phyloP scores from a whole-genome alignment of 805 yeast genomes.

The Candida maesae region DNA sequence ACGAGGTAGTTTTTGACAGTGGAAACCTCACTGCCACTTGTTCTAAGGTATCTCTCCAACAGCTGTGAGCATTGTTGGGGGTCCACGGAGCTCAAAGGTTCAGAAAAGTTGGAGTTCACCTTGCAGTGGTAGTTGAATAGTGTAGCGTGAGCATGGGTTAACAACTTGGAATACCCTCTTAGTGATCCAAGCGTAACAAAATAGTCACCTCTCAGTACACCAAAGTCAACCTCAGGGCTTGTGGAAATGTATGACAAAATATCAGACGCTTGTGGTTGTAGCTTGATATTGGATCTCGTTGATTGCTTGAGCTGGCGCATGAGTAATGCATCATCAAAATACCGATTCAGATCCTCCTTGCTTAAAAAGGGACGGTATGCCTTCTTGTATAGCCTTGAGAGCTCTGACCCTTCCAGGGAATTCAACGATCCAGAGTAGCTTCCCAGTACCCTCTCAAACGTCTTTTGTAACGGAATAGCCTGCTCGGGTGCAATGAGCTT shows the following conservation, averaged over 20 bases:
- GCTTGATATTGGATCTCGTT: constrained; percentile 6
- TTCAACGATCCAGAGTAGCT: not conserved
- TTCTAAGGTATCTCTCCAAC: constrained; percentile 14
- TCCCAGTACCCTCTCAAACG: constrained; percentile 12
- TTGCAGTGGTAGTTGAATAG: constrained; percentile 15
- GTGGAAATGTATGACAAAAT: constrained; percentile 7
- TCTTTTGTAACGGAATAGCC: constrained; percentile 11
- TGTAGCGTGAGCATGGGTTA: constrained; percentile 9
- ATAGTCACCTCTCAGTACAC: constrained; percentile 21
- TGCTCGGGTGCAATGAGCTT: constrained; percentile 11
- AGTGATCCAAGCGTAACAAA: constrained; percentile 18
- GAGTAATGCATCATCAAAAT: constrained; percentile 10
- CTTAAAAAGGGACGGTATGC: constrained; percentile 21
- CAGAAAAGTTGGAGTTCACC: constrained; percentile 11
- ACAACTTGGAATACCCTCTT: constrained; percentile 9
- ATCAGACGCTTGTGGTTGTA: constrained; percentile 7
- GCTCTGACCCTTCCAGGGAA: constrained; percentile 3
- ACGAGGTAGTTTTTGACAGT: constrained; percentile 19
- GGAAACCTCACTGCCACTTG: constrained; percentile 5
- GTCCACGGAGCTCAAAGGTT: constrained; percentile 12
- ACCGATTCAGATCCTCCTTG: constrained; percentile 9
- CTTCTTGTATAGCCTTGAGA: constrained; percentile 15
- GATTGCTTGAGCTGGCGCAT: constrained; percentile 5
- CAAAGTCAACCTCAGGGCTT: constrained; percentile 15
- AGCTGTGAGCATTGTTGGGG: not conserved